Evolutionary conservation across 106 monocot species (phyloP).

Genomic region (Narthecium ossifragum): DNA sequence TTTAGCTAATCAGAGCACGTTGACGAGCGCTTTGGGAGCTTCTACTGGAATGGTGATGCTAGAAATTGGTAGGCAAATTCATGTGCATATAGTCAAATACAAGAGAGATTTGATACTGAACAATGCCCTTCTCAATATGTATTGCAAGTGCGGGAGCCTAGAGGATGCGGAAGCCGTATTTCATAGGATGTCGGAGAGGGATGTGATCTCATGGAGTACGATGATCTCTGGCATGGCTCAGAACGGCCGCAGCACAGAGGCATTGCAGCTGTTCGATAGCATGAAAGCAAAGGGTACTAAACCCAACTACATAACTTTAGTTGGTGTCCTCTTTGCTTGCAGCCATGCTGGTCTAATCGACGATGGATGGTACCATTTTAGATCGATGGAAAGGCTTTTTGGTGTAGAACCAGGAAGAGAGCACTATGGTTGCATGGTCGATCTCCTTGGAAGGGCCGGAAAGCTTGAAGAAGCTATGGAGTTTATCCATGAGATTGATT

Average conservation of each 20-base stretch:
- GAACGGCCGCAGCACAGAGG: slow-evolving; percentile 49
- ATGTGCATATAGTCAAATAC: slow-evolving; percentile 55
- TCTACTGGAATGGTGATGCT: slow-evolving; percentile 58
- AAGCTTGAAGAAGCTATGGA: slow-evolving; percentile 44
- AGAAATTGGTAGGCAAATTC: slow-evolving; percentile 66
- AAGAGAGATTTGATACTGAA: slow-evolving; percentile 55
- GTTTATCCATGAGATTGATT: slow-evolving; percentile 42
- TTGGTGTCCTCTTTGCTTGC: slow-evolving; percentile 75
- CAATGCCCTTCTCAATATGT: slow-evolving; percentile 70
- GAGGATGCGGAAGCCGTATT: slow-evolving; percentile 44
- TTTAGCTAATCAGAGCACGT: slow-evolving; percentile 41
- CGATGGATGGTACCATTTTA: slow-evolving; percentile 48
- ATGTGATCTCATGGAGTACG: slow-evolving; percentile 82
- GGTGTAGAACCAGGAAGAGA: slow-evolving; percentile 47
- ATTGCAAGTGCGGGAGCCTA: slow-evolving; percentile 73
- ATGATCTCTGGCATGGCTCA: slow-evolving; percentile 76
- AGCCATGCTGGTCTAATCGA: slow-evolving; percentile 74
- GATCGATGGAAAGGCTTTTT: slow-evolving; percentile 39
- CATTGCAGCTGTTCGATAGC: slow-evolving; percentile 38
- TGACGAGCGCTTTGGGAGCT: slow-evolving; percentile 66
- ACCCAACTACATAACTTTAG: slow-evolving; percentile 62
- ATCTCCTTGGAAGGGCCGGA: slow-evolving; percentile 58
- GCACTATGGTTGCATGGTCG: slow-evolving; percentile 77
- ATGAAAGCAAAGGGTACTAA: slow-evolving; percentile 32
- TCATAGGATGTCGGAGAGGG: slow-evolving; percentile 36